Evolutionary conservation across 2,329 filamentous ascomycete species (phyloP), one percentile per base, ranked within the genome.

Genomic region (Fusarium annulatum): DNA sequence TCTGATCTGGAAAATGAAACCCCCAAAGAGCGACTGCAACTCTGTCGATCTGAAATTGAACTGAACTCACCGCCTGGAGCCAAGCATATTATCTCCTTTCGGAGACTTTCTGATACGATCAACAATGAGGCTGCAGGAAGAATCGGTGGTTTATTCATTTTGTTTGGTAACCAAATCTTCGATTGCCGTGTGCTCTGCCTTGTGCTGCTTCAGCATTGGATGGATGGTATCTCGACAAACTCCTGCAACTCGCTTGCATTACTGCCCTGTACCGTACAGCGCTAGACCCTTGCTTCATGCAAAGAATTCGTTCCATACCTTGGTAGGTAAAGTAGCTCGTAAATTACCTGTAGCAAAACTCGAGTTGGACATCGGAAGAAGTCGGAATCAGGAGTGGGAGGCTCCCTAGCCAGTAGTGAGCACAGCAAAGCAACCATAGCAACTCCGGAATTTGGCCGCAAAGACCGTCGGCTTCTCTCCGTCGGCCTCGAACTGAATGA

Each of bases 221-320:
- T 38, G 51, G 61, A 33, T 51, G 30, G 64, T 36, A 56, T 52
- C 48, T 72, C 51, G 52, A 61, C 60, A 75, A 62, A 63, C 59
- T 74, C 76, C 48, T 76, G 72, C 76, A 75, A 60, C 62, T 72
- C 52, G 56, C 64, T 67, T 65, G 73, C 64, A 67, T 71, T 76
- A 38, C 46, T 38, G 56, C 41, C 30, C 56, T 67, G 34, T 41
- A 28, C 42, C 63, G 49, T 26, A 36, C 49, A 26, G 64, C 74
- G 71, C 64, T 76, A 77, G 70, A 66, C 59, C 58, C 51, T 65
- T 71, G 56, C 68, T 43, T 62, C 63, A 68, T 74, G 65, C 71
- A 71, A 61, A 60, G 64, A 67, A 67, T 59, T 48, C 42, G 26
- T 59, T 51, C 56, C 56, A 59, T 49, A 46, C 49, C 49, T 63